These are phyloP conservation scores for Eucommia ulmoides DNA, from an alignment of 257 asterid genomes.

Conservation along the genomic window DNA sequence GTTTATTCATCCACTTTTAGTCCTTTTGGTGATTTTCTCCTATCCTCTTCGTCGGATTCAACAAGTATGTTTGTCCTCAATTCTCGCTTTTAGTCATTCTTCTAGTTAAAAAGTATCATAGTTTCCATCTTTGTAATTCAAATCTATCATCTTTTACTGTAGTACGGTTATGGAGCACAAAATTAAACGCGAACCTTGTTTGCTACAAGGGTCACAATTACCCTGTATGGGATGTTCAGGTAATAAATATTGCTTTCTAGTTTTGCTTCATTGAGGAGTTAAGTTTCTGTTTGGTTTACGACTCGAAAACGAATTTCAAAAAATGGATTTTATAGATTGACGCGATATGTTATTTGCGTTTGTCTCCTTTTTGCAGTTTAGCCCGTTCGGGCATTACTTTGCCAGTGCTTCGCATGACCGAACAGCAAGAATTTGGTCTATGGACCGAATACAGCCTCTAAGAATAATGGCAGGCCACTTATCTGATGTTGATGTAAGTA, in stretches of 20 bases:
- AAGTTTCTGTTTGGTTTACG: too few relatives aligned
- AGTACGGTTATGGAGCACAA: constrained; percentile 95
- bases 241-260: constrained; percentile 10
- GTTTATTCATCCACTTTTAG: constrained; percentile 83
- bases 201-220: constrained; percentile 98
- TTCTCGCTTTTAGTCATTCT: constrained; percentile 5
- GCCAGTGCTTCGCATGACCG: constrained; percentile 99
- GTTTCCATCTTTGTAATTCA: background rate
- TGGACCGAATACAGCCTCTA: constrained; percentile 85
- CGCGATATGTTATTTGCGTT: too few relatives aligned
- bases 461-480: constrained; percentile 98
- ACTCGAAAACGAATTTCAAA: too few relatives aligned
- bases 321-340: too few relatives aligned
- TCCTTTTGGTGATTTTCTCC: constrained; percentile 82
- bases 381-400: constrained; percentile 94
- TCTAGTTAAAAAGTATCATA: background rate
- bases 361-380: constrained; percentile 73
- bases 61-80: constrained; percentile 42
- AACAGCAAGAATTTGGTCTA: constrained; percentile 93
- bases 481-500: constrained; percentile 95
- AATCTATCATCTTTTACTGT: constrained; percentile 6
- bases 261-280: constrained; percentile 5
- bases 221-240: constrained; percentile 99
- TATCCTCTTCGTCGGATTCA: constrained; percentile 94
- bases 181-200: constrained; percentile 82